These are phyloP conservation scores for Podaxis carcinomalis DNA, from an alignment of 768 basidiomycete genomes.

Conservation along the genomic window DNA sequence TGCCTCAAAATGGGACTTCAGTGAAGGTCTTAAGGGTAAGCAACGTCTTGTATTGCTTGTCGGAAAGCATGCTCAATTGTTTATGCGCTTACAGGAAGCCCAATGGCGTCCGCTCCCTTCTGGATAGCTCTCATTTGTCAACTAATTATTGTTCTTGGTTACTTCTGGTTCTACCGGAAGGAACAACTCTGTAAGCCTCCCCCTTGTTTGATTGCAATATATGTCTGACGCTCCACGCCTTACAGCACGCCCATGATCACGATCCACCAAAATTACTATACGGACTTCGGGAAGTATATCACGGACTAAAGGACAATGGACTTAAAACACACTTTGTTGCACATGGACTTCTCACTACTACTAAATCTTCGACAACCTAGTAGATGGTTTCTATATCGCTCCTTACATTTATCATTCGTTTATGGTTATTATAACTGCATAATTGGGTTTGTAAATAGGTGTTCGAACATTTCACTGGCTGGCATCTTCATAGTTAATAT, in stretches of 20 bases:
- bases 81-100: conserved; percentile 45
- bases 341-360: conserved; percentile 6
- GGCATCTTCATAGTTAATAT: not conserved
- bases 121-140: conserved; percentile 84
- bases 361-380: conserved; percentile 22
- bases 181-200: conserved; percentile 74
- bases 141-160: conserved; percentile 82
- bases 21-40: conserved; percentile 56
- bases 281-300: conserved; percentile 1
- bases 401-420: conserved; percentile 21
- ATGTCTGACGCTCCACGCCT: not conserved
- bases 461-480: not conserved
- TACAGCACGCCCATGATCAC: conserved; percentile 34
- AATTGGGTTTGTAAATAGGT: conserved; percentile 6
- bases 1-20: conserved; percentile 86
- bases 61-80: not conserved
- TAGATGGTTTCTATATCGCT: conserved; percentile 15
- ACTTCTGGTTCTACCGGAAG: conserved; percentile 97
- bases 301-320: conserved; percentile 10
- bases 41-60: not conserved
- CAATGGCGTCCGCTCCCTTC: conserved; percentile 80
- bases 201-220: not conserved
- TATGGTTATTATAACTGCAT: conserved; percentile 17
- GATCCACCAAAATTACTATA: conserved; percentile 10
- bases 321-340: conserved; percentile 6